These are phyloP conservation scores for Golubevia pallescens DNA, from an alignment of 1,284 basidiomycete species.

Conservation along the genomic window DNA sequence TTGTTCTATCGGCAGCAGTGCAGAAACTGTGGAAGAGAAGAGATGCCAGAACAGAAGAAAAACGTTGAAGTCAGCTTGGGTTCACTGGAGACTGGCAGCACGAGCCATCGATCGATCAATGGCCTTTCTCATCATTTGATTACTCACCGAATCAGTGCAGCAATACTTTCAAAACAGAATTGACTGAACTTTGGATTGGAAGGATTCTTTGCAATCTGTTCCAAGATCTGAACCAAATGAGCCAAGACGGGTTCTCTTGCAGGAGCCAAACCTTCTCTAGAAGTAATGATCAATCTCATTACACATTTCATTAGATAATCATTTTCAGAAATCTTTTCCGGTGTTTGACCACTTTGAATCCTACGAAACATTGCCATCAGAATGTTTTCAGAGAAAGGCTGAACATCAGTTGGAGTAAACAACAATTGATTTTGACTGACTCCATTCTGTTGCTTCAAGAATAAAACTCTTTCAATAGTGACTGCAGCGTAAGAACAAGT, in stretches of 20 bases:
- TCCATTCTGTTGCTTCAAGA: conserved; percentile 76
- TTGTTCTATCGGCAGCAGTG: conserved; percentile 73
- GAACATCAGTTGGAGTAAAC: conserved; percentile 84
- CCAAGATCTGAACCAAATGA: conserved; percentile 81
- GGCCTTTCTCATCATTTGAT: neutral
- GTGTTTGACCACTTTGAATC: conserved; percentile 80
- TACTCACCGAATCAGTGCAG: conserved; percentile 80
- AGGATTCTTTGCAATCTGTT: conserved; percentile 89
- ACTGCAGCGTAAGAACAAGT: conserved; percentile 66
- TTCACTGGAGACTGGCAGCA: neutral
- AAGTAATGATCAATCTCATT: conserved; percentile 91
- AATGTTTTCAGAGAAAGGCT: conserved; percentile 78
- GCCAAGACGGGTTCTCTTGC: conserved; percentile 74
- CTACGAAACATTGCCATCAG: conserved; percentile 79
- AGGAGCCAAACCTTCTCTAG: conserved; percentile 77
- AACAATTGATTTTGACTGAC: conserved; percentile 72
- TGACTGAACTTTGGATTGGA: conserved; percentile 98
- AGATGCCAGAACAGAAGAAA: conserved; percentile 6
- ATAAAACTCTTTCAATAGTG: conserved; percentile 70
- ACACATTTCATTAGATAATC: conserved; percentile 98
- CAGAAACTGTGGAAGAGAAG: conserved; percentile 71
- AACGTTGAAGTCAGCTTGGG: neutral
- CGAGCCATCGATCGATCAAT: neutral
- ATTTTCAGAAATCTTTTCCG: conserved; percentile 95
- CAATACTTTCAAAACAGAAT: conserved; percentile 93